Evolutionary conservation across 106 monocot genomes (phyloP), one percentile per base, ranked within the genome.

Genomic region (Phalaenopsis equestris): DNA sequence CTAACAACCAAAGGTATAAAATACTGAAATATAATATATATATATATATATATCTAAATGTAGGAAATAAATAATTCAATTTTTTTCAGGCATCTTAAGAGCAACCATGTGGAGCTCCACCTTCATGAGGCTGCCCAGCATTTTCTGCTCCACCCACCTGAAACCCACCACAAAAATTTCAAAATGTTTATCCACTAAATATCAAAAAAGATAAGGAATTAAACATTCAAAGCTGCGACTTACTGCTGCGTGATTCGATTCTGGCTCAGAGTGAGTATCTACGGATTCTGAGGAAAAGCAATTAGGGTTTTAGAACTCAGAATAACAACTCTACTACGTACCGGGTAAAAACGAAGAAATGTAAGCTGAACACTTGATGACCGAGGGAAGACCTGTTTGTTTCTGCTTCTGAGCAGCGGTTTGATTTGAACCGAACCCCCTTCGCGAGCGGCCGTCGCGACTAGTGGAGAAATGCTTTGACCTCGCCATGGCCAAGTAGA

Each of bases 401-500:
- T 48, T 30, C 55, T 77, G 21, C 36, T 37, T 14, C 9, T 77
- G 19, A 8, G 16, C 37, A 0, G n/a, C 15, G 10, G 49, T 1
- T 77, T 30, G 49, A 30, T 10, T 41, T 8, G n/a, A 36, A 1
- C 36, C 14, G 11, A 77, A 18, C 49, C 55, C 23, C 30, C 23
- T 11, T 43, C 76, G 36, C 16, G 39, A 5, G 3, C 76, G 23
- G 52, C 12, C n/a, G 1, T 11, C 15, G 3, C 30, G 24, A 47
- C 10, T 24, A 55, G 4, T 77, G 24, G 76, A 55, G 14, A 37
- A 77, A 1, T 77, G 76, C 30, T 55, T 77, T 10, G 24, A 36
- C 76, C 52, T 77, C 76, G 52, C 76, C 76, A 77, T 77, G 24
- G 76, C 47, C 36, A 24, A 52, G 52, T 55, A 42, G 42, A 43